Evolutionary conservation across 805 yeast species (phyloP).

Genomic region (Sporopachydermia quercuum): DNA sequence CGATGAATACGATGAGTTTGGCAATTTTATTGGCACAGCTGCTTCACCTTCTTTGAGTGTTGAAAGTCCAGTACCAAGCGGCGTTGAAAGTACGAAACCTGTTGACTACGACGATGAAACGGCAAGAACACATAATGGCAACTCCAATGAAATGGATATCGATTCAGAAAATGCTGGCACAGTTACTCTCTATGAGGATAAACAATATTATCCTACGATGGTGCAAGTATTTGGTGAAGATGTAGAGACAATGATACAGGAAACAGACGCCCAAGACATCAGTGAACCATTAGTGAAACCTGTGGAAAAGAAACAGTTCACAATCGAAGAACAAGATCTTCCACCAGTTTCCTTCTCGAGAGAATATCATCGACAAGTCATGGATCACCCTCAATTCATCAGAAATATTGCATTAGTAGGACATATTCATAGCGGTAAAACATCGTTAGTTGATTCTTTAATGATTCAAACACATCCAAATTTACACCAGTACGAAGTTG

Average conservation of each 20-base stretch:
- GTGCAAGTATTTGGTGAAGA: slow-evolving; percentile 38
- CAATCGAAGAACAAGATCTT: slow-evolving; percentile 33
- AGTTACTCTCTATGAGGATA: slow-evolving; percentile 31
- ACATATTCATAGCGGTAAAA: slow-evolving; percentile 72
- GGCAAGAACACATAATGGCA: slow-evolving; percentile 1
- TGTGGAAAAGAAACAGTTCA: slow-evolving; percentile 22
- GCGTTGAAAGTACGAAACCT: slow-evolving; percentile 5
- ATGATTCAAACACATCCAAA: slow-evolving; percentile 49
- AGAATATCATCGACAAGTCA: slow-evolving; percentile 38
- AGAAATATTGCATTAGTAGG: slow-evolving; percentile 76
- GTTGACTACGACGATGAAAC: slow-evolving; percentile 7
- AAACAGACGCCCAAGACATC: slow-evolving; percentile 34
- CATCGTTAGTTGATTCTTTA: slow-evolving; percentile 57
- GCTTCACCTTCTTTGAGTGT: neutral
- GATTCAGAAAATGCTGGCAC: slow-evolving; percentile 10
- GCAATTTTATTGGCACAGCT: slow-evolving; percentile 8
- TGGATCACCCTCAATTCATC: slow-evolving; percentile 43
- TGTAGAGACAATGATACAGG: slow-evolving; percentile 50
- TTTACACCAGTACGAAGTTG: slow-evolving; percentile 14
- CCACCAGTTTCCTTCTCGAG: slow-evolving; percentile 52
- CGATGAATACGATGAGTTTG: slow-evolving; percentile 10
- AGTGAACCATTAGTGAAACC: slow-evolving; percentile 58
- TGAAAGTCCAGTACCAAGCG: slow-evolving; percentile 7
- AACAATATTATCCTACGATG: slow-evolving; percentile 26
- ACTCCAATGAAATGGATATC: slow-evolving; percentile 1